A percentile compares a stretch with the other conserved stretches of the same genome.
Evolutionary conservation across 228 moss, liverwort and hornwort genomes (phyloP).

Genomic region (Sphagnum magellanicum): DNA sequence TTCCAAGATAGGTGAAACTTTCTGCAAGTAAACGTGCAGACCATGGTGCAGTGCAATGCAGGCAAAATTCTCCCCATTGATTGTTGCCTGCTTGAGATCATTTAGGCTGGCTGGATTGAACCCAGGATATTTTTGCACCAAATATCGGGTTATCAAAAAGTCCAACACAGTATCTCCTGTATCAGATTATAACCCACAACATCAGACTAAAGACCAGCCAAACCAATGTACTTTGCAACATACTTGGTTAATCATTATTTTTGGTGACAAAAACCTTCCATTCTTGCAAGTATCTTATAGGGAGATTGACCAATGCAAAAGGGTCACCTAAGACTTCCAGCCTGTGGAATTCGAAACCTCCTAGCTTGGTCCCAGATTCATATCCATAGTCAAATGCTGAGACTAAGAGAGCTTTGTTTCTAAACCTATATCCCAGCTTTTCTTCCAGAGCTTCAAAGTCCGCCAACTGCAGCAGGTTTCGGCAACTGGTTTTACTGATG

Average conservation of each 20-base stretch:
- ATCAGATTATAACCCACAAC: neutral
- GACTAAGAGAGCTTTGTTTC: constrained; percentile 31
- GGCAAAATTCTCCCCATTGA: constrained; percentile 67
- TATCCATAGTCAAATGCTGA: constrained; percentile 47
- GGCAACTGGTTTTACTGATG: constrained; percentile 12
- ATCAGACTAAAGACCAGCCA: too few species aligned
- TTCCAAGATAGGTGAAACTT: constrained; percentile 46
- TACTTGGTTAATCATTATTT: too few species aligned
- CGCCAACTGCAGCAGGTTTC: constrained; percentile 12
- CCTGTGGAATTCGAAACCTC: constrained; percentile 38
- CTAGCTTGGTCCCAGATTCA: constrained; percentile 14
- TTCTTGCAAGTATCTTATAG: too few species aligned
- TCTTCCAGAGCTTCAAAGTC: constrained; percentile 37
- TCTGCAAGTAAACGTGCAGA: constrained; percentile 39
- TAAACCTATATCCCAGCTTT: constrained; percentile 53
- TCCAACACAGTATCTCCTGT: constrained; percentile 65
- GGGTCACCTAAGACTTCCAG: constrained; percentile 53
- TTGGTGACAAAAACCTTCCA: too few species aligned
- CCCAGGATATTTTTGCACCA: constrained; percentile 41
- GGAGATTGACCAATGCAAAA: neutral
- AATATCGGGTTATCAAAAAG: constrained; percentile 53
- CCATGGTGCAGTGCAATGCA: constrained; percentile 54
- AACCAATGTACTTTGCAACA: too few species aligned
- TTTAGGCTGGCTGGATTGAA: constrained; percentile 55
- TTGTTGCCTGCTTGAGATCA: constrained; percentile 67